Percentiles rank a stretch among this genome's conserved stretches.
Conservation (phyloP, 2,329 filamentous ascomycete genomes). For the Monilinia polystroma region DNA sequence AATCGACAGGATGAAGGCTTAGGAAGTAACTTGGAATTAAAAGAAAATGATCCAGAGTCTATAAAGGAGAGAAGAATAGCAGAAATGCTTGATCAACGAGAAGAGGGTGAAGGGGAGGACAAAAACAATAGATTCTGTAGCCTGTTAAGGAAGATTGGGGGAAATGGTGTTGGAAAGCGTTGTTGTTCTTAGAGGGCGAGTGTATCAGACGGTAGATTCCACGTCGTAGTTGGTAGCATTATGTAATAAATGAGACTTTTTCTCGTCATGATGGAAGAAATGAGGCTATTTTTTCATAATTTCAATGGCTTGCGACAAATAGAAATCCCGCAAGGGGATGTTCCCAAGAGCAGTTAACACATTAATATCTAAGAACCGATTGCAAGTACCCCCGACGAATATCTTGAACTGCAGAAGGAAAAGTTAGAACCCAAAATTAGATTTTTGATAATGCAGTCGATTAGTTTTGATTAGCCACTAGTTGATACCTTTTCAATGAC, state of each 20-base stretch:
- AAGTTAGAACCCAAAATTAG: neutral
- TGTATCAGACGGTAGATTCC: neutral
- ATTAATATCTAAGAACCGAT: neutral
- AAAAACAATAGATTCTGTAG: neutral
- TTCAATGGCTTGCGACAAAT: neutral
- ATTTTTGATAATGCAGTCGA: neutral
- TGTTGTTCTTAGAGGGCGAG: neutral
- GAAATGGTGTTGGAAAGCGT: neutral
- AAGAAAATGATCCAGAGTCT: neutral
- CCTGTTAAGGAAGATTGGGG: neutral
- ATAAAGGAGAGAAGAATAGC: neutral
- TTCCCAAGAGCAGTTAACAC: neutral
- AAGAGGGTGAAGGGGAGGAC: neutral
- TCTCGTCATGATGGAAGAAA: neutral
- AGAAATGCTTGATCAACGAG: neutral
- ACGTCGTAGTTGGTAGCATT: neutral
- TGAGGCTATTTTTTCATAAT: neutral
- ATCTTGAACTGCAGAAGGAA: too few species aligned
- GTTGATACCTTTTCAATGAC: neutral
- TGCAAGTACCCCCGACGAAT: too few species aligned
- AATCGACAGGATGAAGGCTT: neutral
- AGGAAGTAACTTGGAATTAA: neutral
- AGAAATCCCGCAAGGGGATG: neutral
- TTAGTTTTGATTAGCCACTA: too few species aligned
- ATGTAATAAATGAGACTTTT: neutral